Evolutionary conservation across 2,329 filamentous ascomycete species (phyloP), one percentile per base, ranked within the genome.

Genomic region (Stenocarpella maydis): DNA sequence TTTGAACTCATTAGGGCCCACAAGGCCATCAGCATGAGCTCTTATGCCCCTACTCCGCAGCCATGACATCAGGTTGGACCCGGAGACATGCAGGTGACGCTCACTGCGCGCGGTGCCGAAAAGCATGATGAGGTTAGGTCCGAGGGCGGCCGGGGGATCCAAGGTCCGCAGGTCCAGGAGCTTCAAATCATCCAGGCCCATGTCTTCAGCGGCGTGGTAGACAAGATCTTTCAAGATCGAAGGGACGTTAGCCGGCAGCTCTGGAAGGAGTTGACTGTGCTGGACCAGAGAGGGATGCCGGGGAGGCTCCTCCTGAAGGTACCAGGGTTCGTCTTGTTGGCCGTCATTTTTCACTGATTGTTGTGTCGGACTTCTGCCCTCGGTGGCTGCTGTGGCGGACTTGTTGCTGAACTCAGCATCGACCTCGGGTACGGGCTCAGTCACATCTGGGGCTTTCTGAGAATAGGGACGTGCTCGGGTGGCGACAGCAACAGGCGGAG

Each of bases 1-100:
- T 80, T 97, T 97, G 69, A 98, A 83, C 81, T 98, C 95, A 73
- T 97, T 96, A 37, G 95, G 88, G 1, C 96, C 95, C 68, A 99
- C 86, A 50, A 98, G 81, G 0, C 96, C 96, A 77, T 97, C 96
- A 0, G 96, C 95, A 73, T 90, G 88, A 0, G 95, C 93, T 2
- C 86, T 83, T 45, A 98, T 82, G 67, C 90, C 89, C 79, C 93
- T 88, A 15, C 89, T 90, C 65, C 94, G 87, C 53, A 98, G 82
- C 92, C 93, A 98, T 69, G 95, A 88, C 72, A 95, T 93, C 31
- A 97, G 87, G n/a, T 94, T 89, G 76, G 97, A 94, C 0, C 95
- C 94, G 1, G 93, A 93, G 26, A 97, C 91, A 77, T 97, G 95
- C 43, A 99, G 84, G 82, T 99, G 96, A 65, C 95, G 94, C 79